Base-by-base conservation (phyloP, 2,329 filamentous ascomycete genomes). In the Hypoxylon sp. region DNA sequence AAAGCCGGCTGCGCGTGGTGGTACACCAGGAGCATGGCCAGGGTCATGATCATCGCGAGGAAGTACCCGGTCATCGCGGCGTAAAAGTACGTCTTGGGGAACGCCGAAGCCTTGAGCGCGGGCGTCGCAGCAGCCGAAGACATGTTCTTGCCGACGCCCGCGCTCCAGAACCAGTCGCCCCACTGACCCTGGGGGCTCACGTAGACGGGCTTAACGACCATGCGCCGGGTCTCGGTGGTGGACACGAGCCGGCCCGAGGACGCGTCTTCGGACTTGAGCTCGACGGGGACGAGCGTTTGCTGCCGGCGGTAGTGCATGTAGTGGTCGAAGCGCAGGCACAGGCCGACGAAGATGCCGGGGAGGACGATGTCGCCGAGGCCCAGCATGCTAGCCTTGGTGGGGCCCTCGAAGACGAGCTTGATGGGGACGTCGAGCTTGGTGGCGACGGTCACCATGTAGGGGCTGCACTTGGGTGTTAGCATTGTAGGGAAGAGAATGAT, bases 321-420 rank as follows among this genome's bases (percentile, higher is more conserved):
- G 6, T 97, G 83, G 74, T 99, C 94, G 71, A 97, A 97, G n/a
- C 94, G 88, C 22, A 99, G 82, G 1, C 94, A 92, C 43, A 97
- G 85, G 1, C 87, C 92, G 65, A 98, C 90, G 79, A 97, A 89
- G 73, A 98, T 93, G 7, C 94, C 95, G 0, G 94, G 94, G 3
- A 99, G 83, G 1, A 97, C 91, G 60, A 99, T 91, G 74, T 99
- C 94, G n/a, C 94, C 94, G 0, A 98, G 84, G 0, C 94, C 94
- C 6, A 99, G 88, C 85, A 98, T 97, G 55, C 92, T 87, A 26
- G 82, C 79, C 22, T 89, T 88, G n/a, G 85, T 84, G 1, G 91
- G 89, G 1, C 82, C 79, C 20, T 82, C 77, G 66, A 97, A 96
- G 4, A 95, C 85, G 6, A 99, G 86, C 76, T 97, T 98, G 76